Percentiles rank a stretch among this genome's conserved stretches.
Conservation (phyloP, 139 green algal genomes). For the Chlamydomonas asymmetrica region DNA sequence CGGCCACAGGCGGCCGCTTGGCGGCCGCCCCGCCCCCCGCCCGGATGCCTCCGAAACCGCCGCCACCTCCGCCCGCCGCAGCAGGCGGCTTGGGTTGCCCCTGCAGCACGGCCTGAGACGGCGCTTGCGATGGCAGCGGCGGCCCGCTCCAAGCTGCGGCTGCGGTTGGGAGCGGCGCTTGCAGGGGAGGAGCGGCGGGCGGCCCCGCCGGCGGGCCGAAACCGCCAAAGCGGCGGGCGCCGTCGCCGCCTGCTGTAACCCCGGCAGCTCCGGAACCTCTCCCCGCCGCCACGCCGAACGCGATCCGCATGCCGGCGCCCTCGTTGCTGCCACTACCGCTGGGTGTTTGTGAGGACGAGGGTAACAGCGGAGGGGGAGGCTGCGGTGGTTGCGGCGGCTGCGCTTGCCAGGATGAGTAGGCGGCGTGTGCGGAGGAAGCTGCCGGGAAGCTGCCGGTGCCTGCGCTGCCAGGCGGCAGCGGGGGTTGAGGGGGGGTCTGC, state of each 20-base stretch:
- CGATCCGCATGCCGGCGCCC: too few relatives aligned
- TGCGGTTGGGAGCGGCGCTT: background rate
- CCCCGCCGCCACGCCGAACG: too few relatives aligned
- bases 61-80: background rate
- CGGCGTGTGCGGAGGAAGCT: too few relatives aligned
- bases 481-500: too few relatives aligned
- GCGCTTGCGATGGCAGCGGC: background rate
- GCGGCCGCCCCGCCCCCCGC: background rate
- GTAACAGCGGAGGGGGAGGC: too few relatives aligned
- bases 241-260: background rate
- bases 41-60: background rate
- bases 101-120: background rate
- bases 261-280: too few relatives aligned
- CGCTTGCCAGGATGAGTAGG: too few relatives aligned
- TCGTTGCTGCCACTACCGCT: too few relatives aligned
- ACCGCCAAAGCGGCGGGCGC: background rate
- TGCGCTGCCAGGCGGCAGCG: too few relatives aligned
- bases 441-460: too few relatives aligned
- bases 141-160: conserved; percentile 12
- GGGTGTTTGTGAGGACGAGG: too few relatives aligned
- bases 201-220: background rate
- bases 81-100: background rate
- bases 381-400: too few relatives aligned
- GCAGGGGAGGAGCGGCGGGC: background rate
- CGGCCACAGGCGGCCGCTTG: conserved; percentile 13